Percentiles rank a stretch among this genome's conserved stretches.
Evolutionary conservation across 148 eudicot species (phyloP).

Genomic region (Drosera capensis): DNA sequence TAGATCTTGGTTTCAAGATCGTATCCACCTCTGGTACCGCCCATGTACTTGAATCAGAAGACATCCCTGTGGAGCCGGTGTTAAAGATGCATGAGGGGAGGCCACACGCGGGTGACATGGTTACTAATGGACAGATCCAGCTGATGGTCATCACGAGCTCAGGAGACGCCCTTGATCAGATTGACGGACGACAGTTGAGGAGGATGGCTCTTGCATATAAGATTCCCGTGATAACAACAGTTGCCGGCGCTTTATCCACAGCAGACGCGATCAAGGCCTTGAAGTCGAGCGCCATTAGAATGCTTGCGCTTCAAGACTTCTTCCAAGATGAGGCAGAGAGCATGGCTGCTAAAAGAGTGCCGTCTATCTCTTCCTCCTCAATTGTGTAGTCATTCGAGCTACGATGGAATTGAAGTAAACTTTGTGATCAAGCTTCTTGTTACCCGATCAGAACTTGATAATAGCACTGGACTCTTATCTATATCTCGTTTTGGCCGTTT

Average conservation of each 20-base stretch:
- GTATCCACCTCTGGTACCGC: slow-evolving; percentile 87
- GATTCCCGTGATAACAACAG: slow-evolving; percentile 77
- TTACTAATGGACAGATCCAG: slow-evolving; percentile 75
- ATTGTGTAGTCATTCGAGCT: neutral
- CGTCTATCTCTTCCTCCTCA: slow-evolving; percentile 27
- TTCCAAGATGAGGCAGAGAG: slow-evolving; percentile 21
- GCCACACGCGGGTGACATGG: slow-evolving; percentile 90
- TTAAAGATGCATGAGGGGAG: slow-evolving; percentile 96
- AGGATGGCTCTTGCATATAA: slow-evolving; percentile 90
- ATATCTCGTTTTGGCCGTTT: too few relatives aligned
- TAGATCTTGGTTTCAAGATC: slow-evolving; percentile 49
- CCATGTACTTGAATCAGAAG: slow-evolving; percentile 59
- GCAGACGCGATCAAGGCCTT: slow-evolving; percentile 79
- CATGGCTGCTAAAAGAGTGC: slow-evolving; percentile 18
- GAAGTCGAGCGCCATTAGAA: slow-evolving; percentile 41
- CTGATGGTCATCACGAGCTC: slow-evolving; percentile 97
- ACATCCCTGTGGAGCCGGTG: slow-evolving; percentile 67
- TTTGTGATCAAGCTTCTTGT: too few relatives aligned
- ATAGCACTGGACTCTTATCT: too few relatives aligned
- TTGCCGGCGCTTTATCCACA: slow-evolving; percentile 80
- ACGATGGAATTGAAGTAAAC: too few relatives aligned
- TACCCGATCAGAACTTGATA: too few relatives aligned
- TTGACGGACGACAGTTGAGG: slow-evolving; percentile 77
- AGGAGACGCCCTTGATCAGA: slow-evolving; percentile 71
- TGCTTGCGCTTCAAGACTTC: slow-evolving; percentile 92